A percentile compares a stretch with the other conserved stretches of the same genome.
phyloP scores from a whole-genome alignment of 163 green algal species.

The Prototheca wickerhamii region DNA sequence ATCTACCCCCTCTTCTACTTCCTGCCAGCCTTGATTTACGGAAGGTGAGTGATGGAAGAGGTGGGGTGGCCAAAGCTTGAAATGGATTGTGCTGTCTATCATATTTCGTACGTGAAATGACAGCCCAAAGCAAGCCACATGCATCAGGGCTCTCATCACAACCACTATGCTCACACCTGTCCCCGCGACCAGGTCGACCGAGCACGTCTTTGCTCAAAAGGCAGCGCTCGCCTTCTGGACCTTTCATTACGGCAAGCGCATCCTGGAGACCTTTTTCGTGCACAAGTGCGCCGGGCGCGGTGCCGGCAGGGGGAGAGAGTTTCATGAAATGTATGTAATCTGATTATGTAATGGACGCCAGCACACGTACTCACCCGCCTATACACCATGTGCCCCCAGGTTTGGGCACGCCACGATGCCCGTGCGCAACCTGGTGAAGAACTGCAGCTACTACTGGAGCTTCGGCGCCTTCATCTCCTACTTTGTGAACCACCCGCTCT shows the following conservation, averaged over 20 bases:
- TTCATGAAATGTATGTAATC: too few species aligned
- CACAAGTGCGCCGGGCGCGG: slow-evolving; percentile 52
- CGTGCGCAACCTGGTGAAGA: slow-evolving; percentile 89
- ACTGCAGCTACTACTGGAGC: slow-evolving; percentile 97
- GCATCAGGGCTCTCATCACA: too few species aligned
- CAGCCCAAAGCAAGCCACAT: too few species aligned
- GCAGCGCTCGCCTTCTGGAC: slow-evolving; percentile 82
- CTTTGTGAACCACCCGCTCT: slow-evolving; percentile 96
- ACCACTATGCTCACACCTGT: not conserved
- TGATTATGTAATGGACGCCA: too few species aligned
- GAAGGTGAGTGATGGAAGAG: not conserved
- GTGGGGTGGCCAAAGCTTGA: too few species aligned
- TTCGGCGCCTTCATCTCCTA: slow-evolving; percentile 92
- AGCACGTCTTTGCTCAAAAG: slow-evolving; percentile 58
- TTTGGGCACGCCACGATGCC: slow-evolving; percentile 98
- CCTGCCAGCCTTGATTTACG: slow-evolving; percentile 64
- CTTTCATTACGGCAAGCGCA: slow-evolving; percentile 94
- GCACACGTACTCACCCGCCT: too few species aligned
- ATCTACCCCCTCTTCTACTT: slow-evolving; percentile 93
- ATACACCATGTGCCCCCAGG: slow-evolving; percentile 24
- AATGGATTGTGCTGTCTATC: too few species aligned
- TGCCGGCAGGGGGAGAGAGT: not conserved
- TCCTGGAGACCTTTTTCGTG: slow-evolving; percentile 90
- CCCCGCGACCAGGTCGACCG: not conserved
- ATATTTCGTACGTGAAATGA: too few species aligned